Evolutionary conservation across 345 rosid species (phyloP), one percentile per base, ranked within the genome.

Genomic region (Noccaea bulbosa): DNA sequence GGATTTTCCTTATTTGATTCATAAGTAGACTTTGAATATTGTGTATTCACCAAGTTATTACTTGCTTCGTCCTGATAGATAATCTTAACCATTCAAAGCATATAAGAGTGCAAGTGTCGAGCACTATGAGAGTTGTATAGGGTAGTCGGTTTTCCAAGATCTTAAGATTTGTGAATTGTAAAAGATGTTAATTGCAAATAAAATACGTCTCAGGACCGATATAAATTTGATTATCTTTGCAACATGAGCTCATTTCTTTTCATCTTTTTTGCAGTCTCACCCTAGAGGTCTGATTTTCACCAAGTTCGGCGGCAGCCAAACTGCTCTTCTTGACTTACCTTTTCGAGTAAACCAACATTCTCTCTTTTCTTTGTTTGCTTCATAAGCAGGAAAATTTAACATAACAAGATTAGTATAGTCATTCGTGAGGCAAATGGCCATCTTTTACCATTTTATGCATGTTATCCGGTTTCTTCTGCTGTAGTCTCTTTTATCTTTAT

Each of bases 241-340:
- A 22, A 12, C 8, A 8, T 14, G 55, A 57, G 35, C 16, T 24
- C 65, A 3, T 56, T 16, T 5, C 14, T 52, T 53, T 75, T 81
- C 74, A 60, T 45, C 51, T 59, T 38, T 70, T 47, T 74, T 85
- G 80, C 92, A 93, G 98, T 86, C 92, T 38, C 98, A 90, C 76
- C 92, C 93, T 49, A 92, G 96, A 53, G 90, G 96, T 47, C 83
- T 90, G 39, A 85, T 90, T 65, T 85, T 92, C 83, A 92, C 90
- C 50, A 90, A 87, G 80, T 88, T 90, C 65, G 90, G 92, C 41
- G 78, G 93, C 86, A 87, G 82, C 74, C 93, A 86, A 73, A 90
- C 90, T 43, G 92, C 91, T 79, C 88, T 90, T 67, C 93, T 92
- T 63, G 98, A 87, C 76, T 80, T 92, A 82, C 87, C 90, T 69